Conservation (phyloP, 306 rosid species). For the Vigna hirtella region DNA sequence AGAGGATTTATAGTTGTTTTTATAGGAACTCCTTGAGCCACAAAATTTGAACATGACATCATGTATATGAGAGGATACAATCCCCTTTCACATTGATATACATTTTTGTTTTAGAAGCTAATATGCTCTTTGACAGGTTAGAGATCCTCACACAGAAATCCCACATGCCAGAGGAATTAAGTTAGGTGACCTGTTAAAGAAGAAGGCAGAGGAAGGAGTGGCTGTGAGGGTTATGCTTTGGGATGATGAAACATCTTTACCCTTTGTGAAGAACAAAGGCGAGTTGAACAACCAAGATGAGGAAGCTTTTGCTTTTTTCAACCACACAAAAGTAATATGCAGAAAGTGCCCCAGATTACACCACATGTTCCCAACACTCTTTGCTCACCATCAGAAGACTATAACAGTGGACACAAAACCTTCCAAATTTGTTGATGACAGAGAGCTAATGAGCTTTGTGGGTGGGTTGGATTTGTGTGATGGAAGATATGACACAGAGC, state of each 20-base stretch:
- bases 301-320: slow-evolving; percentile 75
- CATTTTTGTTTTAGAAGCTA: slow-evolving; percentile 2
- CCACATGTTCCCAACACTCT: slow-evolving; percentile 69
- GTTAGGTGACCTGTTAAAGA: slow-evolving; percentile 80
- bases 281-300: slow-evolving; percentile 79
- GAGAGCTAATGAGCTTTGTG: slow-evolving; percentile 81
- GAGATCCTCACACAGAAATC: slow-evolving; percentile 77
- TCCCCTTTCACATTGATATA: background rate
- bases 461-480: slow-evolving; percentile 89
- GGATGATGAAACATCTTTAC: slow-evolving; percentile 90
- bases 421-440: slow-evolving; percentile 43
- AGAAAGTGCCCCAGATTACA: slow-evolving; percentile 73
- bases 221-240: slow-evolving; percentile 86
- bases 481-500: slow-evolving; percentile 87
- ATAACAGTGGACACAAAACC: slow-evolving; percentile 64
- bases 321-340: slow-evolving; percentile 76
- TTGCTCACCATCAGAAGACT: slow-evolving; percentile 91
- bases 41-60: background rate
- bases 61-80: background rate
- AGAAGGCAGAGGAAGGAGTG: slow-evolving; percentile 92
- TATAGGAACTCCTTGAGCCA: background rate
- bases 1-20: background rate
- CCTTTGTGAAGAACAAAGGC: slow-evolving; percentile 75
- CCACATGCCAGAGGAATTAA: slow-evolving; percentile 78
- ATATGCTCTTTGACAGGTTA: slow-evolving; percentile 60